Percentiles rank a stretch among this genome's conserved stretches.
Evolutionary conservation across 805 yeast species (phyloP).

Genomic region (Saccharomycopsis olivae): DNA sequence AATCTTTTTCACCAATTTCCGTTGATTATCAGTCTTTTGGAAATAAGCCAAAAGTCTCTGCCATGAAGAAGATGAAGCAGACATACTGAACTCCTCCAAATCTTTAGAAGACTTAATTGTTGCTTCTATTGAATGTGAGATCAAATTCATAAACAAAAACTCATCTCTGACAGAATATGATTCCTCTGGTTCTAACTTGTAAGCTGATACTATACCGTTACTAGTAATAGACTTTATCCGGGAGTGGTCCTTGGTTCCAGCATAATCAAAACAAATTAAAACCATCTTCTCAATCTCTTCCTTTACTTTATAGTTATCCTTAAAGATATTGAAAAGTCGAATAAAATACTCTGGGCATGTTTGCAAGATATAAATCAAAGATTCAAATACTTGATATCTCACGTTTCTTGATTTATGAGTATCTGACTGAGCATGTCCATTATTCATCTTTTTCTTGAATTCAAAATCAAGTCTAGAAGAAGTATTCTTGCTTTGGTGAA

Average conservation of each 20-base stretch:
- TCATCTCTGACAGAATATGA: slow-evolving; percentile 46
- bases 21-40: slow-evolving; percentile 27
- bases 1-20: slow-evolving; percentile 24
- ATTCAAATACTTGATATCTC: slow-evolving; percentile 61
- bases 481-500: slow-evolving; percentile 30
- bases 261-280: slow-evolving; percentile 12
- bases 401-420: slow-evolving; percentile 26
- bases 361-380: slow-evolving; percentile 71
- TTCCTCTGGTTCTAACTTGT: slow-evolving; percentile 19
- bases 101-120: slow-evolving; percentile 27
- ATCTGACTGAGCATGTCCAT: slow-evolving; percentile 2
- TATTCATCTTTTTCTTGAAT: slow-evolving; percentile 12
- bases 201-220: not conserved
- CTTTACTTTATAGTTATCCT: slow-evolving; percentile 4
- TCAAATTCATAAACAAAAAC: slow-evolving; percentile 48
- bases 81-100: slow-evolving; percentile 20
- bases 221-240: slow-evolving; percentile 1
- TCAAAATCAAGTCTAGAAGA: slow-evolving; percentile 7
- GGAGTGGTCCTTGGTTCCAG: slow-evolving; percentile 3
- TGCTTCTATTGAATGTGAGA: slow-evolving; percentile 34
- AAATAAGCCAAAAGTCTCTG: slow-evolving; percentile 32
- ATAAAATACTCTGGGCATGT: slow-evolving; percentile 66
- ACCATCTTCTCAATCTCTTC: slow-evolving; percentile 13
- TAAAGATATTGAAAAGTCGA: slow-evolving; percentile 21
- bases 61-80: slow-evolving; percentile 27